Conservation (phyloP, 129 eudicot genomes). For the Lonicera japonica region DNA sequence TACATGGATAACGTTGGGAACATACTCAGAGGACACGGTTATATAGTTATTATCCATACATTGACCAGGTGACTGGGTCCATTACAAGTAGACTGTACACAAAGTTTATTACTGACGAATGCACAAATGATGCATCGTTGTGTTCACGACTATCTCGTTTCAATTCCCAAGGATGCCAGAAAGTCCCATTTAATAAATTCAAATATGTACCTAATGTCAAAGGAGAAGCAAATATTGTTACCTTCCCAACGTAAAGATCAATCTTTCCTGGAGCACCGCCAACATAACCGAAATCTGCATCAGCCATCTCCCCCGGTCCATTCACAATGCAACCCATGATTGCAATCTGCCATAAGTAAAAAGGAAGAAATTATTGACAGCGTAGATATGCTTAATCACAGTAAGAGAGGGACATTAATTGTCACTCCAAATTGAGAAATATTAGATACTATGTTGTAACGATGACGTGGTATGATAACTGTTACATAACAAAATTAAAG, state of each 20-base stretch:
- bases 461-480: too few species aligned
- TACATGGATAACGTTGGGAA: too few species aligned
- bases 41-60: too few species aligned
- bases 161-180: not conserved
- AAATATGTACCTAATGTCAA: constrained; percentile 7
- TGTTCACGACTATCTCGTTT: not conserved
- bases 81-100: too few species aligned
- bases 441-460: too few species aligned
- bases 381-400: not conserved
- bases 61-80: too few species aligned
- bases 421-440: constrained; percentile 2
- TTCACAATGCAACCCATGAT: constrained; percentile 99
- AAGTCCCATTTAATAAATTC: not conserved
- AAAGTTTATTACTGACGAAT: too few species aligned
- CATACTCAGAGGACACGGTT: too few species aligned
- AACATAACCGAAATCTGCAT: constrained; percentile 97
- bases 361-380: not conserved
- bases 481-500: too few species aligned
- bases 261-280: constrained; percentile 99
- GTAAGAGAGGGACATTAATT: not conserved
- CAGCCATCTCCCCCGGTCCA: constrained; percentile 99
- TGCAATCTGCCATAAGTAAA: constrained; percentile 58
- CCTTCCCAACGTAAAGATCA: constrained; percentile 96
- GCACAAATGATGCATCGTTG: too few species aligned
- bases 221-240: constrained; percentile 11